phyloP scores from a whole-genome alignment of 2,329 filamentous ascomycete species.

The Corinectria fuckeliana region DNA sequence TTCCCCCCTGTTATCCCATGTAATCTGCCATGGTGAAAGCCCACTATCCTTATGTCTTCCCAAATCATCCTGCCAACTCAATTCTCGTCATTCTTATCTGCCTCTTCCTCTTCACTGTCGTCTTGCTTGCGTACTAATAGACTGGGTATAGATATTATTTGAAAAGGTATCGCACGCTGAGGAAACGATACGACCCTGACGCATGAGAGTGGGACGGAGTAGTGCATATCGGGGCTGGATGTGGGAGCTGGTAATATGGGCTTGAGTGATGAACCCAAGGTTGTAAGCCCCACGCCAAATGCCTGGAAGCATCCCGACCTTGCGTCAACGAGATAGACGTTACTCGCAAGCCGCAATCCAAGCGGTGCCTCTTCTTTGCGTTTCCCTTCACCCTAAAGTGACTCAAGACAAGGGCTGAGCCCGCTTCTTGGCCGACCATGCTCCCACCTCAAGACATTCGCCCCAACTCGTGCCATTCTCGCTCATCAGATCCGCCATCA shows the following conservation, averaged over 20 bases:
- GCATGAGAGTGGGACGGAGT: slow-evolving; percentile 34
- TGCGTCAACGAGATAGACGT: slow-evolving; percentile 20
- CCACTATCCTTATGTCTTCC: not conserved
- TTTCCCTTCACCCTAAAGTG: slow-evolving; percentile 16
- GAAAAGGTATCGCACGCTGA: slow-evolving; percentile 86
- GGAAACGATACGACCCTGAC: slow-evolving; percentile 73
- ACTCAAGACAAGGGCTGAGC: slow-evolving; percentile 12
- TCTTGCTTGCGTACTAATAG: slow-evolving; percentile 30
- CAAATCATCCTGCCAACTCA: not conserved
- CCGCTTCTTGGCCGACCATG: slow-evolving; percentile 85
- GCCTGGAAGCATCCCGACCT: slow-evolving; percentile 16
- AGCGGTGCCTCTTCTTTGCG: slow-evolving; percentile 21
- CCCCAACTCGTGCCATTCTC: slow-evolving; percentile 81
- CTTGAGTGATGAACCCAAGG: slow-evolving; percentile 1
- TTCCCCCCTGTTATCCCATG: not conserved
- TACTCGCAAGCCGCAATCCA: slow-evolving; percentile 11
- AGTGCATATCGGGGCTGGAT: not conserved
- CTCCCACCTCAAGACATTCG: slow-evolving; percentile 85
- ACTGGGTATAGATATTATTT: slow-evolving; percentile 63
- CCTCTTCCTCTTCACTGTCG: slow-evolving; percentile 18
- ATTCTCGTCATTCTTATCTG: not conserved
- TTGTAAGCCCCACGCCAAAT: not conserved
- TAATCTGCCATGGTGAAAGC: not conserved
- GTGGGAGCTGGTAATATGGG: not conserved
- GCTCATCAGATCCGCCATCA: slow-evolving; percentile 84